Conservation (phyloP, 352 stramenopile species). For the Globisporangium radiosum region DNA sequence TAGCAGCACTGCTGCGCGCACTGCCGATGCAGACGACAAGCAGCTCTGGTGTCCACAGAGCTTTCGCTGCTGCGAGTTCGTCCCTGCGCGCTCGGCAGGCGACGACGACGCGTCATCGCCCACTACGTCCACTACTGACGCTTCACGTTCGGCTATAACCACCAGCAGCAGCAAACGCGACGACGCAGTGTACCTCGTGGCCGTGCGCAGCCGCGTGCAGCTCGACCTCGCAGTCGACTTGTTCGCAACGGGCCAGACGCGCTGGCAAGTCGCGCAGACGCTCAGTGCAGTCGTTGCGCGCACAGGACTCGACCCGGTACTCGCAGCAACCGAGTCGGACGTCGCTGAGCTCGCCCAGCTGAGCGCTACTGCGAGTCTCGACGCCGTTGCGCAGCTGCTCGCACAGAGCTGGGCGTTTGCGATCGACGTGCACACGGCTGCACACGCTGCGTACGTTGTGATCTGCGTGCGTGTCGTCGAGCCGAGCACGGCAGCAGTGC, state of each 20-base stretch:
- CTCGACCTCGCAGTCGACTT: slow-evolving; percentile 24
- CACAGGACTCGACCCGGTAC: slow-evolving; percentile 13
- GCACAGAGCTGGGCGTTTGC: slow-evolving; percentile 41
- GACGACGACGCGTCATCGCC: background rate
- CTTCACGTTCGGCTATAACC: background rate
- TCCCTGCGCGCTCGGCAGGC: background rate
- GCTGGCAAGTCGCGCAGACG: slow-evolving; percentile 13
- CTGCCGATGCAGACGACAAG: too few relatives aligned
- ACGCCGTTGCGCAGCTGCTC: slow-evolving; percentile 28
- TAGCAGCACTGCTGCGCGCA: too few relatives aligned
- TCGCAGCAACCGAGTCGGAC: slow-evolving; percentile 12
- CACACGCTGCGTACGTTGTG: slow-evolving; percentile 28
- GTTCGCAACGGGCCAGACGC: slow-evolving; percentile 13
- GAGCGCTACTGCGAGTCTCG: slow-evolving; percentile 31
- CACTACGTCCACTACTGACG: too few relatives aligned
- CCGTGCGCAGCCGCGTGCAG: slow-evolving; percentile 12
- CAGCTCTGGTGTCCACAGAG: slow-evolving; percentile 6
- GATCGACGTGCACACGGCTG: slow-evolving; percentile 24
- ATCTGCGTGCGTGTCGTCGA: slow-evolving; percentile 30
- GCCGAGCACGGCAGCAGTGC: slow-evolving; percentile 20
- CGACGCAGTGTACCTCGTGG: slow-evolving; percentile 13
- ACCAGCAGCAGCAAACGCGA: too few relatives aligned
- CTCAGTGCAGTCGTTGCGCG: slow-evolving; percentile 16
- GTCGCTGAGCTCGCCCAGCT: slow-evolving; percentile 27
- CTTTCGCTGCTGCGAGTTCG: slow-evolving; percentile 5